Conservation (phyloP, 306 rosid species). For the Ziziphus jujuba region DNA sequence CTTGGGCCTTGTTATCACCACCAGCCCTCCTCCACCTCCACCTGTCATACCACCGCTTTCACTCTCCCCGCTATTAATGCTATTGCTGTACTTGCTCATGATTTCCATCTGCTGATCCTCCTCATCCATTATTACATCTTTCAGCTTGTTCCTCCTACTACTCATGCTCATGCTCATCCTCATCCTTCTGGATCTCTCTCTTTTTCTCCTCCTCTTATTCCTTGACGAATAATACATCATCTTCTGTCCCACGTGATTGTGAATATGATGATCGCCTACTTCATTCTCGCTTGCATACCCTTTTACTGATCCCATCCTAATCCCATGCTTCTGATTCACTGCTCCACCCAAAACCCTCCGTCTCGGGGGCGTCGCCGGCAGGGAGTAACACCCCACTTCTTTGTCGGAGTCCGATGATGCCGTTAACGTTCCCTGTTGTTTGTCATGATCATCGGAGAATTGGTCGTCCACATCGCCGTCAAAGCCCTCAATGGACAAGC, state of each 20-base stretch:
- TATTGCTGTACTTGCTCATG: conserved; percentile 19
- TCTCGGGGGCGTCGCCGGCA: conserved; percentile 57
- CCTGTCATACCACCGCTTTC: conserved; percentile 7
- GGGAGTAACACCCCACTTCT: conserved; percentile 51
- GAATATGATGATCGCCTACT: conserved; percentile 21
- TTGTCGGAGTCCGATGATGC: conserved; percentile 53
- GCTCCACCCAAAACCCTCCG: conserved; percentile 17
- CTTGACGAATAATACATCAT: conserved; percentile 12
- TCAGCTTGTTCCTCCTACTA: background rate
- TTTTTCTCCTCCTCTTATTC: conserved; percentile 31
- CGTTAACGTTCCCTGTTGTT: conserved; percentile 9
- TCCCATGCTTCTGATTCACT: conserved; percentile 7
- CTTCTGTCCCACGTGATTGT: conserved; percentile 1
- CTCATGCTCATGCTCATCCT: background rate
- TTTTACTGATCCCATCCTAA: conserved; percentile 20
- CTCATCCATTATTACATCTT: background rate
- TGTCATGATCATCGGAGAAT: conserved; percentile 24
- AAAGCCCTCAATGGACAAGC: conserved; percentile 53
- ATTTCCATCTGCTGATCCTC: conserved; percentile 7
- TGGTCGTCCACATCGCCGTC: conserved; percentile 53
- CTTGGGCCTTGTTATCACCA: conserved; percentile 66
- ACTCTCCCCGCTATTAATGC: conserved; percentile 25
- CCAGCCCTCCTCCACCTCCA: conserved; percentile 34
- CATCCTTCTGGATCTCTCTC: conserved; percentile 14
- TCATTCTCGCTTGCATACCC: conserved; percentile 67